Percentiles rank a stretch among this genome's conserved stretches.
Evolutionary conservation across 2,329 filamentous ascomycete species (phyloP).

Genomic region (Trichoderma hamatum): DNA sequence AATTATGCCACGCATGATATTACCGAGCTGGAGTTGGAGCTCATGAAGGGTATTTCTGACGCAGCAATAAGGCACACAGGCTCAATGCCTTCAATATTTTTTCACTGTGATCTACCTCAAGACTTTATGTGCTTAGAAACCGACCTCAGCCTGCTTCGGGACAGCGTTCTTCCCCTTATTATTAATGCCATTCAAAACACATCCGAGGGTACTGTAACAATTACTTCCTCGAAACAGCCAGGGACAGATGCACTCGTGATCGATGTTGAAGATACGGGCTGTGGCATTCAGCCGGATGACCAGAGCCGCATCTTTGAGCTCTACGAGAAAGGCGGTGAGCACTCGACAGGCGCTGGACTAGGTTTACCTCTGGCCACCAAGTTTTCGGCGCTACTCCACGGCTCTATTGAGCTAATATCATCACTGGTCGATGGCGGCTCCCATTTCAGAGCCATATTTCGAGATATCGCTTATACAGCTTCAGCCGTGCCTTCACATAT

Average conservation of each 20-base stretch:
- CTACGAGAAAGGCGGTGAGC: conserved; percentile 3
- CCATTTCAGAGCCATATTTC: background rate
- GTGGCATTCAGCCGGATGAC: background rate
- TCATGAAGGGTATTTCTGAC: background rate
- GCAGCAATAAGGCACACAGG: background rate
- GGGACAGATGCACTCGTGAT: background rate
- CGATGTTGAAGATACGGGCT: background rate
- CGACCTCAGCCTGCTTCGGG: background rate
- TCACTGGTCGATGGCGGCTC: background rate
- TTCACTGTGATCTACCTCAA: background rate
- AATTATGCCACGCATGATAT: background rate
- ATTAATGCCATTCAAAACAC: background rate
- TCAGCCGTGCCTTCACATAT: background rate
- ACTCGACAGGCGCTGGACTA: background rate
- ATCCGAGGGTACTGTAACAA: background rate
- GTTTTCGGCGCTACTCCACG: background rate
- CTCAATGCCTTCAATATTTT: background rate
- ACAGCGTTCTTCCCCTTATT: background rate
- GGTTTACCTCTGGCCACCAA: background rate
- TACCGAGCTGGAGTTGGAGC: background rate
- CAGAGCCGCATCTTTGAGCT: conserved; percentile 6
- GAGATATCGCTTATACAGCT: background rate
- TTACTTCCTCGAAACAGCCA: background rate
- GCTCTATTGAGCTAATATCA: background rate
- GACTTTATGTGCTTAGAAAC: background rate